Percentiles rank a stretch among this genome's conserved stretches.
phyloP scores from a whole-genome alignment of 176 grass and related monocot genomes.

The Triticum timopheevii region DNA sequence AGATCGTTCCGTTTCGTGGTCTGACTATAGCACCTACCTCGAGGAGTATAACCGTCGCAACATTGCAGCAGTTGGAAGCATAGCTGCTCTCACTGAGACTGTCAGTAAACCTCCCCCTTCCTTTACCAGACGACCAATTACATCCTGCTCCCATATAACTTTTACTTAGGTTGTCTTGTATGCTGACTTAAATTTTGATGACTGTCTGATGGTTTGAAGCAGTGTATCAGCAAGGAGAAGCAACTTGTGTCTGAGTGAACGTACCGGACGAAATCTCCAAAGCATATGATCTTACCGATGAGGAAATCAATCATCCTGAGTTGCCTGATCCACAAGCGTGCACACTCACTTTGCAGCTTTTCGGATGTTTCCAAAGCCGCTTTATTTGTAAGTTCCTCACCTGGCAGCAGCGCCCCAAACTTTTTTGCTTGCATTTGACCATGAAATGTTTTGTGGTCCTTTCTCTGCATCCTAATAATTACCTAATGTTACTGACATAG shows the following conservation, averaged over 20 bases:
- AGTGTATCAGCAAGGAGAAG: conserved; percentile 1
- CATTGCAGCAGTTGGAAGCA: too few relatives aligned
- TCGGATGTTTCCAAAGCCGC: background rate
- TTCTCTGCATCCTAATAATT: too few relatives aligned
- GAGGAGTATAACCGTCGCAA: background rate
- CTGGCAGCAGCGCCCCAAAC: background rate
- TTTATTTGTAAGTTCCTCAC: background rate
- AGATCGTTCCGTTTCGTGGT: background rate
- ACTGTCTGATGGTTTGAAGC: background rate
- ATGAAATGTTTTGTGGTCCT: too few relatives aligned
- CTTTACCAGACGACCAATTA: background rate
- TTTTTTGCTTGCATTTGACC: background rate
- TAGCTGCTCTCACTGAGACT: background rate
- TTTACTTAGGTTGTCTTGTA: background rate
- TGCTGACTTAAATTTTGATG: background rate
- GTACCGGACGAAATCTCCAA: background rate
- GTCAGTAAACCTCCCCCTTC: background rate
- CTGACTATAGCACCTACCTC: background rate
- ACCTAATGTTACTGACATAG: background rate
- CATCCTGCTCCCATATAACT: background rate
- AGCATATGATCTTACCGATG: background rate
- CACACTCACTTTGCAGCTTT: background rate
- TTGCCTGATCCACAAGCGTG: background rate
- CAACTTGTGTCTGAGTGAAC: background rate
- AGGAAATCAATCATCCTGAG: background rate